Evolutionary conservation across 208 protist genomes (phyloP), one percentile per base, ranked within the genome.

Genomic region (Polymyxa betae): DNA sequence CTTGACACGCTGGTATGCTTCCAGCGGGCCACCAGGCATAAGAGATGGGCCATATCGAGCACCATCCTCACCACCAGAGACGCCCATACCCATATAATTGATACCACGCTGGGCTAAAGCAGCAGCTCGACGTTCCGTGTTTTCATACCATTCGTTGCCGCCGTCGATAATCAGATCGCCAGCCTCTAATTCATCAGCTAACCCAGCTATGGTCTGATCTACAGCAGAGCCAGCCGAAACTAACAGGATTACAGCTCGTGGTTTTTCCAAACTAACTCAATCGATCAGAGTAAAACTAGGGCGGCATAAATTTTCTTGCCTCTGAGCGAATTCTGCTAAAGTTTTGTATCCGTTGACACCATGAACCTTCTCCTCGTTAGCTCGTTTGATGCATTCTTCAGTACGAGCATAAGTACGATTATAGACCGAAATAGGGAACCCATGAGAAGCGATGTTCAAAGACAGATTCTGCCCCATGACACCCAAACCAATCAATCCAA

Each of bases 401-500:
- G 77, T 88, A 66, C 88, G 93, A 24, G 52, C 90, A 1, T 24
- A 60, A 16, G 93, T 91, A 92, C 97, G 95, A 93, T 98, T 98
- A 93, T 95, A 97, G 24, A 98, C 95, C 12, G 96, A 95, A 16
- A 98, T 96, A 0, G 95, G 92, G 90, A 98, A 99, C 46, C 97
- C 97, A 89, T 98, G 95, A 90, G 97, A 95, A 35, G 97, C 97
- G 93, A 99, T 98, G 95, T 99, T 99, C 44, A 99, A 95, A 16
- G 97, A 97, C 41, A 99, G 93, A 94, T 99, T 99, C 92, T 98
- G 95, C 90, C 98, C 98, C 98, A 99, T 99, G 35, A 99, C 98
- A 89, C 96, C 98, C 10, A 99, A 95, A 68, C 98, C 98, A 64
- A 99, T 95, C 66, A 99, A 95, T 88, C 97, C 97, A 89, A 98